Percentiles rank a stretch among this genome's conserved stretches.
phyloP scores from a whole-genome alignment of 306 rosid species.

The Cucurbita pepo region DNA sequence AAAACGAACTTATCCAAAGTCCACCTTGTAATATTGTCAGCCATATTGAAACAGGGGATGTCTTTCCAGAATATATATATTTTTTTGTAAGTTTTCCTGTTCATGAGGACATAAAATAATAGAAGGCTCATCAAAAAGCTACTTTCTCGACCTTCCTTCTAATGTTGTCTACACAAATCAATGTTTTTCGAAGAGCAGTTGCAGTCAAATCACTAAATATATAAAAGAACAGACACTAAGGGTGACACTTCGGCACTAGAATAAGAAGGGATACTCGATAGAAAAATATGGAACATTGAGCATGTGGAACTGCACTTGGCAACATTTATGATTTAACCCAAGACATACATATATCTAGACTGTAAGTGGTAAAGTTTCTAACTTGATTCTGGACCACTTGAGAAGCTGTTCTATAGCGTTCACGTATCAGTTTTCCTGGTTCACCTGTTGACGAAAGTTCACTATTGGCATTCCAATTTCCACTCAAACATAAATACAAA shows the following conservation, averaged over 20 bases:
- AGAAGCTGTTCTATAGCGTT: slow-evolving; percentile 88
- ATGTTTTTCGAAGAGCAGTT: background rate
- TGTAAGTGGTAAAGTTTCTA: slow-evolving; percentile 67
- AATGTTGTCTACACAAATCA: background rate
- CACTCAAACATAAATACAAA: background rate
- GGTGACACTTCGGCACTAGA: no score
- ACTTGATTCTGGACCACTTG: slow-evolving; percentile 99
- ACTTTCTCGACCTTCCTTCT: background rate
- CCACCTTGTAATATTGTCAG: background rate
- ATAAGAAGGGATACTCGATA: background rate
- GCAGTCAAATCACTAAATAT: background rate
- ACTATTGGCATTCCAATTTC: slow-evolving; percentile 1
- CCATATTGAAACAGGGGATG: background rate
- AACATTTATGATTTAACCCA: slow-evolving; percentile 15
- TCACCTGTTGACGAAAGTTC: slow-evolving; percentile 44
- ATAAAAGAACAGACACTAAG: background rate
- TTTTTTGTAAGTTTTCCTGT: background rate
- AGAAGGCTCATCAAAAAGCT: background rate
- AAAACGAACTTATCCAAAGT: background rate
- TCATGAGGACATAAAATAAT: background rate
- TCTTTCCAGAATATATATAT: background rate
- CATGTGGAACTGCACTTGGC: slow-evolving; percentile 11
- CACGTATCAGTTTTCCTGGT: slow-evolving; percentile 89
- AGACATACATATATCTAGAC: slow-evolving; percentile 50
- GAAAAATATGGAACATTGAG: background rate